A percentile compares a stretch with the other conserved stretches of the same genome.
Evolutionary conservation across 1,139 yeast genomes (phyloP).

Genomic region (Scheffersomyces illinoinensis): DNA sequence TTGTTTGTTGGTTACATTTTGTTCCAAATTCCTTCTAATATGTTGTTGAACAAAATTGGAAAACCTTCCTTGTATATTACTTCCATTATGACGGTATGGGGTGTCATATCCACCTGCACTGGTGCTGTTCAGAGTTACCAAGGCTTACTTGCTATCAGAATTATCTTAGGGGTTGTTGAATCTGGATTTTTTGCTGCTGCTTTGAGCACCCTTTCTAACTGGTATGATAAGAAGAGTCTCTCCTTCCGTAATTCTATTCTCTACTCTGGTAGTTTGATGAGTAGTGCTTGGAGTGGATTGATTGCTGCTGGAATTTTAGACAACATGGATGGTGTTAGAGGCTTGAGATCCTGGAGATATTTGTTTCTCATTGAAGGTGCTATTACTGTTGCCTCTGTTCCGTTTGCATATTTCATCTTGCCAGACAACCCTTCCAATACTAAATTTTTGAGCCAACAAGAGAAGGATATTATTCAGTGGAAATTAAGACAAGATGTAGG

Average conservation of each 20-base stretch:
- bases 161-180: constrained; percentile 57
- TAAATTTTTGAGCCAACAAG: constrained; percentile 18
- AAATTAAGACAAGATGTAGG: constrained; percentile 43
- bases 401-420: constrained; percentile 20
- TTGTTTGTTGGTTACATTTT: constrained; percentile 63
- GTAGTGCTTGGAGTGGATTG: constrained; percentile 84
- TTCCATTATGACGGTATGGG: constrained; percentile 54
- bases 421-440: constrained; percentile 23
- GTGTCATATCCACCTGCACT: constrained; percentile 49
- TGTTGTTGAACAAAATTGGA: constrained; percentile 49
- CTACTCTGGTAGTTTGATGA: constrained; percentile 65
- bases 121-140: constrained; percentile 41
- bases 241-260: constrained; percentile 58
- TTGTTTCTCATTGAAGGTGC: constrained; percentile 22
- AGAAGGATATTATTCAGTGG: constrained; percentile 27
- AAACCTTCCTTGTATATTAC: constrained; percentile 54
- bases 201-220: constrained; percentile 47
- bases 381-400: constrained; percentile 20
- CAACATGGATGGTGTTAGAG: constrained; percentile 49
- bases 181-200: constrained; percentile 61
- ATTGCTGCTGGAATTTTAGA: constrained; percentile 60
- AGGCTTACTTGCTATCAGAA: constrained; percentile 48
- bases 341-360: constrained; percentile 30
- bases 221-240: constrained; percentile 50
- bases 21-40: constrained; percentile 58